Base-by-base conservation (phyloP, 192 early-diverging fungal genomes). In the Coemansia sp. region DNA sequence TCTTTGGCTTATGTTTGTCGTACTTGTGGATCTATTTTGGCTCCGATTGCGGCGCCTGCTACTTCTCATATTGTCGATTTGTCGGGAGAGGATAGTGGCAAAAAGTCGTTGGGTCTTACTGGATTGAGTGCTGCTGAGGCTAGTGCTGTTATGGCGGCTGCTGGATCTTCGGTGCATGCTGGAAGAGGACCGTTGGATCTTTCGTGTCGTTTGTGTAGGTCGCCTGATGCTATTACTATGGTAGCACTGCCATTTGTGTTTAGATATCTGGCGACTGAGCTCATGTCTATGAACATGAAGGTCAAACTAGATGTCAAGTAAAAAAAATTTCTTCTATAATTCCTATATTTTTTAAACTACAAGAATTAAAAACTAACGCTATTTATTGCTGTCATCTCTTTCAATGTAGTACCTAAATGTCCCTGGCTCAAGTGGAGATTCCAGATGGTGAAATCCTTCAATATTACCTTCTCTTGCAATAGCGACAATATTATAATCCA, bases 221-320 rank as follows among this genome's bases (percentile, higher is more conserved):
- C 90, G 46, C 74, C 89, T 1, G 84, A 91, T 64, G 88, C 87
- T 52, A 94, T 99, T 65, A 93, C 94, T 47, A 86, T 96, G 75
- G 87, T 99, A 16, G 92, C 97, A 7, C 82, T 99, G 60, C 97
- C 97, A 31, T 98, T 92, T 79, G 96, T 98, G 36, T 99, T 99
- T 76, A 88, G 94, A 79, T 98, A 99, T 79, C 85, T 99, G 75
- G 90, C 92, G 15, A 93, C 96, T 3, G 97, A 99, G 83, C 86
- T 99, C 63, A 92, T 95, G 79, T 91, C 93, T 57, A 98, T 99
- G 97, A 95, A 95, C 77, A 93, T 99, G 77, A 95, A 94, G 86
- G 80, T 99, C 51, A 93, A 88, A 65, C 83, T 99, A 33, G 93
- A 94, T 66, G 86, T 93, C 36, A 84, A 89, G 46, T 86, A 83